A percentile compares a stretch with the other conserved stretches of the same genome.
phyloP scores from a whole-genome alignment of 805 yeast species.

The Metschnikowia anglica region DNA sequence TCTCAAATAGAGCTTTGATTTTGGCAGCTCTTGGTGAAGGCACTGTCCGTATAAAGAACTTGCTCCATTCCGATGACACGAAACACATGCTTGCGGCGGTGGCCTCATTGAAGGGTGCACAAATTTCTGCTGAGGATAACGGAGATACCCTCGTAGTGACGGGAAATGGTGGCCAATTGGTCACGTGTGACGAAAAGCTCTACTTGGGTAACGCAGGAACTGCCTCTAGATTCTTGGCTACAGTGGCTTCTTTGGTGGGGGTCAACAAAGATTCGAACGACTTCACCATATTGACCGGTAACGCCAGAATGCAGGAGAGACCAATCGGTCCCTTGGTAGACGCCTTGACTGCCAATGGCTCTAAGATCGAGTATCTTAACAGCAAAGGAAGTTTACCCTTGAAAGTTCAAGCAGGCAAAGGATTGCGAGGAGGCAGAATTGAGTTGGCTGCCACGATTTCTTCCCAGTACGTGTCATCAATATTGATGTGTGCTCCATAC shows the following conservation, averaged over 20 bases:
- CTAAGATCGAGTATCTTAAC: conserved; percentile 68
- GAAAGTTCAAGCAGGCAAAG: conserved; percentile 62
- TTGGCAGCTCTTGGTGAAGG: conserved; percentile 92
- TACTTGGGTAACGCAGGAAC: conserved; percentile 98
- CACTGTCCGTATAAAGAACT: conserved; percentile 74
- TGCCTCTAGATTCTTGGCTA: conserved; percentile 90
- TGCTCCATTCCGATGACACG: conserved; percentile 95
- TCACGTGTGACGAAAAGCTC: conserved; percentile 63
- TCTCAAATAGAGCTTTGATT: conserved; percentile 90
- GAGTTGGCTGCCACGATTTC: conserved; percentile 95
- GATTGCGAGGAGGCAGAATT: conserved; percentile 85
- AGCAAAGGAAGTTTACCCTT: conserved; percentile 83
- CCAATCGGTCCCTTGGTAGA: conserved; percentile 96
- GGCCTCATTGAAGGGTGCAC: conserved; percentile 74
- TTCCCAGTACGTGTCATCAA: conserved; percentile 94
- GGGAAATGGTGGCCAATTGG: conserved; percentile 79
- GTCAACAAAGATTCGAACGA: conserved; percentile 34
- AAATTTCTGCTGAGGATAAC: conserved; percentile 76
- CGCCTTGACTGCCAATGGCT: conserved; percentile 80
- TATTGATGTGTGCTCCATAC: conserved; percentile 97
- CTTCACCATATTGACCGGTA: conserved; percentile 78
- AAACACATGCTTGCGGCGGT: conserved; percentile 92
- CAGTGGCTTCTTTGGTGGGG: conserved; percentile 83
- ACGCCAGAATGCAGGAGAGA: conserved; percentile 94
- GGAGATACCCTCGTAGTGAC: conserved; percentile 85